A percentile compares a stretch with the other conserved stretches of the same genome.
These are phyloP conservation scores for Ophiostoma tasmaniense DNA, from an alignment of 2,329 filamentous ascomycete genomes.

Conservation along the genomic window DNA sequence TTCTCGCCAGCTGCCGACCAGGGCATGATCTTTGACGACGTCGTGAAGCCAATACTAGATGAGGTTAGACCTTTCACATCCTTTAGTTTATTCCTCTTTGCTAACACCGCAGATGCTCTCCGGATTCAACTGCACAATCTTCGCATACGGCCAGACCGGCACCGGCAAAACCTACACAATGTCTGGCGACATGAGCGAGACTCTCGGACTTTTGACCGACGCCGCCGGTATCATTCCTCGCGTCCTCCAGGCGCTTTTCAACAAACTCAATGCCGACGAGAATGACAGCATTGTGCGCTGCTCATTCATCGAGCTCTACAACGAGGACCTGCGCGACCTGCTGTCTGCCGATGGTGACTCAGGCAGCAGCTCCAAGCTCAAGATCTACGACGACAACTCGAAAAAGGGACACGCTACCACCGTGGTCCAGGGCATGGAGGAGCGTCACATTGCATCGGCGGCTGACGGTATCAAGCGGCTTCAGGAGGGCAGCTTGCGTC, in stretches of 20 bases:
- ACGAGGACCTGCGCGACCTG: constrained; percentile 89
- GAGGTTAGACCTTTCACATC: constrained; percentile 49
- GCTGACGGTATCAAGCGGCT: constrained; percentile 80
- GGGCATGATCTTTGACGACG: constrained; percentile 88
- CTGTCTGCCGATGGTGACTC: constrained; percentile 67
- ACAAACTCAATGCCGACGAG: constrained; percentile 68
- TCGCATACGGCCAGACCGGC: constrained; percentile 95
- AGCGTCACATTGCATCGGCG: constrained; percentile 81
- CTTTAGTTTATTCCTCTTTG: neutral
- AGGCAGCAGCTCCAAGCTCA: constrained; percentile 53
- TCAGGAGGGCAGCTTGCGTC: constrained; percentile 80
- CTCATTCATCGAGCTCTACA: constrained; percentile 98
- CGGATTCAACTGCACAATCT: constrained; percentile 97
- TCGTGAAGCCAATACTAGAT: constrained; percentile 83
- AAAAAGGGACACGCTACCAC: constrained; percentile 80
- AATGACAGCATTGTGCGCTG: constrained; percentile 87
- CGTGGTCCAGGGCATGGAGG: constrained; percentile 94
- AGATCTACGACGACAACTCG: constrained; percentile 87
- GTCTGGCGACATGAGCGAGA: constrained; percentile 94
- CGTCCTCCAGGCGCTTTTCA: constrained; percentile 78
- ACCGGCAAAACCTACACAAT: constrained; percentile 99
- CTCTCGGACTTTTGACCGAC: constrained; percentile 75
- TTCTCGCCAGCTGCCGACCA: constrained; percentile 94
- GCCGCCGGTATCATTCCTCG: constrained; percentile 92
- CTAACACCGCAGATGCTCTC: constrained; percentile 61